A percentile compares a stretch with the other conserved stretches of the same genome.
These are phyloP conservation scores for Hypericum androsaemum DNA, from an alignment of 345 rosid species.

Conservation along the genomic window DNA sequence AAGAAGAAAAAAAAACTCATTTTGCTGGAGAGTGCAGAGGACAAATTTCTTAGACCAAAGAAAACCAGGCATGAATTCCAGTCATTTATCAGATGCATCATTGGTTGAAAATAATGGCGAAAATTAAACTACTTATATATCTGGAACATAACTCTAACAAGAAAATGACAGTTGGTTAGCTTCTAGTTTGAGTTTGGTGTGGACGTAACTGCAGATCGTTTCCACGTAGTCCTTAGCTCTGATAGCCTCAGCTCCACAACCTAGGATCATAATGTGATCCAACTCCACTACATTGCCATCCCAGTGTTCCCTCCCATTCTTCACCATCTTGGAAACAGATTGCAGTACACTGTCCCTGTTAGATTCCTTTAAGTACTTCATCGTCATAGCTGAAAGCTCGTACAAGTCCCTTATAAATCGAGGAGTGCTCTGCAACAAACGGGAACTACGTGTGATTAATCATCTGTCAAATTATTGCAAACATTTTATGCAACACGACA, in stretches of 20 bases:
- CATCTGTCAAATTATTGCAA: too few species aligned
- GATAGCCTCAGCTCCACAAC: slow-evolving; percentile 11
- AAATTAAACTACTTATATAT: too few species aligned
- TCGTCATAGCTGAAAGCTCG: slow-evolving; percentile 13
- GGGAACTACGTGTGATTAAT: too few species aligned
- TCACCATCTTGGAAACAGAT: slow-evolving; percentile 13
- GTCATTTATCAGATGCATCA: too few species aligned
- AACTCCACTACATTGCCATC: slow-evolving; percentile 4
- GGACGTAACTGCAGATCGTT: neutral
- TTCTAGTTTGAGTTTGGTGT: neutral
- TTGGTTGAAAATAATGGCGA: too few species aligned
- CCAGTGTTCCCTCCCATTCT: neutral
- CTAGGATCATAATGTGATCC: slow-evolving; percentile 20
- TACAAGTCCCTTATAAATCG: slow-evolving; percentile 7
- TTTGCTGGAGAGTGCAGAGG: too few species aligned
- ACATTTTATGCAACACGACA: too few species aligned
- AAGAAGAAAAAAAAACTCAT: too few species aligned
- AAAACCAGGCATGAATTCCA: too few species aligned
- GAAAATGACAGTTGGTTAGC: neutral
- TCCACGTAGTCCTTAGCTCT: slow-evolving; percentile 19
- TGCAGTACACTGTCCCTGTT: slow-evolving; percentile 8
- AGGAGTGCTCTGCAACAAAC: slow-evolving; percentile 14
- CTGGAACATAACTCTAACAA: too few species aligned
- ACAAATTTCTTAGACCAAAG: too few species aligned
- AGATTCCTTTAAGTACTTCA: slow-evolving; percentile 22